Conservation (phyloP, 2,329 filamentous ascomycete species). For the Fusarium proliferatum region DNA sequence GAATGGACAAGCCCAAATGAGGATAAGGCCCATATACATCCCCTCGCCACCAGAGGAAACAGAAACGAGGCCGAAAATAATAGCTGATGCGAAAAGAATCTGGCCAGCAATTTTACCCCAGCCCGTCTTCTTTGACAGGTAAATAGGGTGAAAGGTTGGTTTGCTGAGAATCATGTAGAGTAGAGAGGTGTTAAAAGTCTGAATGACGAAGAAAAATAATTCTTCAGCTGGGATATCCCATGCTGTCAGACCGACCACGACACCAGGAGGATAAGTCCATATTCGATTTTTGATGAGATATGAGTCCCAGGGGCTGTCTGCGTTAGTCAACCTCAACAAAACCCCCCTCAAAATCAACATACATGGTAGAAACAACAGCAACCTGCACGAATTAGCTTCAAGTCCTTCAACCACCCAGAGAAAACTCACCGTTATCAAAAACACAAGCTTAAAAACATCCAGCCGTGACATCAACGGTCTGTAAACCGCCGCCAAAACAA, state of each 20-base stretch:
- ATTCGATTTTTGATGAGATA: constrained; percentile 75
- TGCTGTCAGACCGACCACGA: constrained; percentile 70
- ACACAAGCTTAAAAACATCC: constrained; percentile 31
- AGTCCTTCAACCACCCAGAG: rapidly evolving
- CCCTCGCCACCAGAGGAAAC: constrained; percentile 59
- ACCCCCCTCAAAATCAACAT: neutral
- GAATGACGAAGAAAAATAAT: constrained; percentile 81
- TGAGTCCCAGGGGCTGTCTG: constrained; percentile 73
- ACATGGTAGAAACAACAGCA: constrained; percentile 73
- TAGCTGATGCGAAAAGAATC: constrained; percentile 55
- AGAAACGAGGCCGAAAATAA: constrained; percentile 58
- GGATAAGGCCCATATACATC: constrained; percentile 76
- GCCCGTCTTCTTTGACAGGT: constrained; percentile 48
- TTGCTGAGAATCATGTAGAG: constrained; percentile 76
- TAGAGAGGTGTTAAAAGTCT: constrained; percentile 78
- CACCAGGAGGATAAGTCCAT: constrained; percentile 77
- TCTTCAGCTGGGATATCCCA: constrained; percentile 77
- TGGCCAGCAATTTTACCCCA: constrained; percentile 60
- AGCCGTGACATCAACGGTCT: constrained; percentile 32
- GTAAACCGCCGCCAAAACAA: constrained; percentile 21
- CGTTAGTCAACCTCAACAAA: neutral
- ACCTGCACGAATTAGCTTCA: constrained; percentile 6
- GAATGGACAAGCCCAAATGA: constrained; percentile 76
- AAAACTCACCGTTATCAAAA: constrained; percentile 30
- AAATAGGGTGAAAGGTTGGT: constrained; percentile 64